A percentile compares a stretch with the other conserved stretches of the same genome.
Evolutionary conservation across 2,329 filamentous ascomycete genomes (phyloP).

Genomic region (Sporothrix mexicana): DNA sequence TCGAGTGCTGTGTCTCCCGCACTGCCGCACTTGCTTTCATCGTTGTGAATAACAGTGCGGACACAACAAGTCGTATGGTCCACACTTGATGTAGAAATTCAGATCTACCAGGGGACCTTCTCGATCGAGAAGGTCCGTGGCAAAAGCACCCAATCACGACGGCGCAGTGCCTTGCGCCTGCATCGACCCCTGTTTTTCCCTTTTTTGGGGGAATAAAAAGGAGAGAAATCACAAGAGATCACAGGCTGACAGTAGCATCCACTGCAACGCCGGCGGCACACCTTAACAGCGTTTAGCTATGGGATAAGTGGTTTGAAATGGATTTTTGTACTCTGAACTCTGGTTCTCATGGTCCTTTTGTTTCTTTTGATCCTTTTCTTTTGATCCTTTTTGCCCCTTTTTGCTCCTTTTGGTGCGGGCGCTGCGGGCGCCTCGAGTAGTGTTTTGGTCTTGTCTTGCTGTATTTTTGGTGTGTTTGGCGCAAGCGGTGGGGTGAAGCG

Average conservation of each 20-base stretch:
- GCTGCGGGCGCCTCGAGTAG: not conserved
- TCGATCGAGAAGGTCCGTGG: constrained; percentile 29
- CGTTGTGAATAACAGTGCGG: too few relatives aligned
- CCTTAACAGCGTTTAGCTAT: constrained; percentile 24
- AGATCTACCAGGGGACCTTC: constrained; percentile 27
- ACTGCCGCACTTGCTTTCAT: too few relatives aligned
- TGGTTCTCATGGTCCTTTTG: too few relatives aligned
- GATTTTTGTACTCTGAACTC: too few relatives aligned
- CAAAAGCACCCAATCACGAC: not conserved
- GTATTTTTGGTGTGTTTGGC: not conserved
- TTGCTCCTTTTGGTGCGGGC: too few relatives aligned
- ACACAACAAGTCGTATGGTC: not conserved
- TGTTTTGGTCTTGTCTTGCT: not conserved
- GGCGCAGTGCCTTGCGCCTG: not conserved
- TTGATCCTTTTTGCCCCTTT: too few relatives aligned
- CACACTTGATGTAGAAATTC: constrained; percentile 6
- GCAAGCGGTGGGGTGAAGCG: constrained; percentile 2
- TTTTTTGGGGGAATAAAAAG: not conserved
- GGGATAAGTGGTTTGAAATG: not conserved
- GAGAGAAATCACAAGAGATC: too few relatives aligned
- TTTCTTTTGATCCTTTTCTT: too few relatives aligned
- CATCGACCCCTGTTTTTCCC: not conserved
- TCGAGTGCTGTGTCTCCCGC: too few relatives aligned
- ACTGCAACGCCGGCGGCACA: constrained; percentile 20
- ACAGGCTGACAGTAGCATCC: not conserved